Percentiles rank a stretch among this genome's conserved stretches.
Evolutionary conservation across 2,329 filamentous ascomycete genomes (phyloP).

Genomic region (Chaetothyriales sp.): DNA sequence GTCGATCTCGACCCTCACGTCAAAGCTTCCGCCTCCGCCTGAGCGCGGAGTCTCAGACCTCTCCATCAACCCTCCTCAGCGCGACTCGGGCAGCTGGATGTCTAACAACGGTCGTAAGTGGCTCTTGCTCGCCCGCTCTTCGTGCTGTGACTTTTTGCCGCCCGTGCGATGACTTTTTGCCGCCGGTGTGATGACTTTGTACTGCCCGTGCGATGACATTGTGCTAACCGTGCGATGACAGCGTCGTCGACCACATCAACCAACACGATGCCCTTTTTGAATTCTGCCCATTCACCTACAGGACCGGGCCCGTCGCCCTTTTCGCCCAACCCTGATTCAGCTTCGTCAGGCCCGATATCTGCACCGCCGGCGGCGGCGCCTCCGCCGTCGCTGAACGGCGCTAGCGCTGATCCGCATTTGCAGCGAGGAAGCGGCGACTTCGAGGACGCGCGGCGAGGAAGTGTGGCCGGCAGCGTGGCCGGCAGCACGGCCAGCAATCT

Average conservation of each 20-base stretch:
- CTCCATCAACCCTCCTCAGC: slow-evolving; percentile 34
- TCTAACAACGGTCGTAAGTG: slow-evolving; percentile 43
- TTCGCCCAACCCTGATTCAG: slow-evolving; percentile 22
- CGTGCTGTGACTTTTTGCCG: too few relatives aligned
- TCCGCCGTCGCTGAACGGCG: slow-evolving; percentile 28
- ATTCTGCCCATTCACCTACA: slow-evolving; percentile 33
- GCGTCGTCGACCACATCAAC: slow-evolving; percentile 38
- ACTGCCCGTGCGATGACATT: too few relatives aligned
- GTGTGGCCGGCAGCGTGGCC: slow-evolving; percentile 33
- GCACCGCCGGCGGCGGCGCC: too few relatives aligned
- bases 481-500: slow-evolving; percentile 38
- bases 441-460: slow-evolving; percentile 35
- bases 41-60: slow-evolving; percentile 31
- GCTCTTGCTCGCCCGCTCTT: slow-evolving; percentile 17
- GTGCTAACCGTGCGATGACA: slow-evolving; percentile 13
- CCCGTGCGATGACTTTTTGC: too few relatives aligned
- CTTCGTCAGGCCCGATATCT: slow-evolving; percentile 25
- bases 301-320: slow-evolving; percentile 30
- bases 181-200: too few relatives aligned
- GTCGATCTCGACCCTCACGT: slow-evolving; percentile 35
- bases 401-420: slow-evolving; percentile 33
- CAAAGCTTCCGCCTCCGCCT: slow-evolving; percentile 25
- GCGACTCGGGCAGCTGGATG: slow-evolving; percentile 48
- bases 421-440: slow-evolving; percentile 32
- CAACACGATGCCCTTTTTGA: slow-evolving; percentile 31